Evolutionary conservation across 73 alveolate genomes (phyloP), one percentile per base, ranked within the genome.

Genomic region (Paramecium caudatum): DNA sequence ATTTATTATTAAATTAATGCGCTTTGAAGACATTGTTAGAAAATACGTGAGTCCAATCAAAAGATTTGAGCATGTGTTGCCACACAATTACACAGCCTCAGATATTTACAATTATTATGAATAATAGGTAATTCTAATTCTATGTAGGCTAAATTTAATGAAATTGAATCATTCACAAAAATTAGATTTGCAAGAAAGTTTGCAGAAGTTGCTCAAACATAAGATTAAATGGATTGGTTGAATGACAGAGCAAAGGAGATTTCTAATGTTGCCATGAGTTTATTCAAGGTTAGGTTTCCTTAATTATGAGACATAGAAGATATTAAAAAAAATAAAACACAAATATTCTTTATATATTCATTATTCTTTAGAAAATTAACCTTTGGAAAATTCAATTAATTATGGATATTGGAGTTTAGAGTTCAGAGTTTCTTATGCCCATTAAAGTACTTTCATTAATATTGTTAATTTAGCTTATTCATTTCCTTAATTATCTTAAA

Each of bases 81-180:
- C 88, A n/a, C 21, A 36, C 16, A 74, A 74, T 45, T 74, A 74
- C 10, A 74, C 88, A 30, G 88, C 88, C 25, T 37, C 36, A 39
- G 88, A 74, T 19, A 74, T 74, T 4, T 74, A 74, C 16, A 13
- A 74, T 27, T 45, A 74, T 21, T 74, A 74, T 43, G 68, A 45
- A 21, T 37, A 74, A 17, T 37, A 21, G 39, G 88, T 74, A 41
- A 68, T 68, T 17, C 7, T 39, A 17, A 17, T 17, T 7, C 10
- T 74, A 74, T 1, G 43, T 74, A 74, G 88, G 88, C 88, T 74
- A 45, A 74, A 74, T 74, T 74, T 43, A 74, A 74, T 74, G 88
- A 74, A 74, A 41, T 74, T 10, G 88, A 74, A 74, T 37, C 88
- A n/a, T 74, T 74, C 65, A 74, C 68, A 8, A 41, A 39, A 74